Conservation (phyloP, 2,329 filamentous ascomycete species). For the Grosmannia penicillata region DNA sequence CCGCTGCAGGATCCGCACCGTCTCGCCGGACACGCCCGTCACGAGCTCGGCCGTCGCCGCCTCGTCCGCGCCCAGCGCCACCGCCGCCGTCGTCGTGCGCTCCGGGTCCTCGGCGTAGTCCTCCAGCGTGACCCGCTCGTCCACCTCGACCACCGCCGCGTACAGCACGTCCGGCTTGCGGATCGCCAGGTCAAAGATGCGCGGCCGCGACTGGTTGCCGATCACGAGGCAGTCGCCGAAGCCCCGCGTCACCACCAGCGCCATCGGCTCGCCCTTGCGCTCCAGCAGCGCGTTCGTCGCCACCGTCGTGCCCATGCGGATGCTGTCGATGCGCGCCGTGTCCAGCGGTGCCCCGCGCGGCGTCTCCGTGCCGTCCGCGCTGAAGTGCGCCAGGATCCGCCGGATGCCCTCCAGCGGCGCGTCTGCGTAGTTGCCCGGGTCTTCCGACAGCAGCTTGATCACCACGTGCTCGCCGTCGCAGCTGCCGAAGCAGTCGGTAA, state of each 20-base stretch:
- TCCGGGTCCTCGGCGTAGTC: constrained; percentile 3
- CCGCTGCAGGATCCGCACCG: constrained; percentile 39
- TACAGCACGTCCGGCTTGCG: constrained; percentile 6
- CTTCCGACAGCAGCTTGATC: constrained; percentile 54
- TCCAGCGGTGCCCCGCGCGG: constrained; percentile 46
- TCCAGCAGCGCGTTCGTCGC: constrained; percentile 8
- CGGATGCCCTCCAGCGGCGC: constrained; percentile 52
- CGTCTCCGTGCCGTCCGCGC: constrained; percentile 39
- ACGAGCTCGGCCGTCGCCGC: constrained; percentile 19
- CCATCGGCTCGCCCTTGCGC: constrained; percentile 4
- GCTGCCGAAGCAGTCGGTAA: constrained; percentile 79
- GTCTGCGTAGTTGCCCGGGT: constrained; percentile 52
- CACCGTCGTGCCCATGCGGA: constrained; percentile 9
- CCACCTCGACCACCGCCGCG: constrained; percentile 5
- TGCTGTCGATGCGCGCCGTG: constrained; percentile 16
- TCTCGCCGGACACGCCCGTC: constrained; percentile 51
- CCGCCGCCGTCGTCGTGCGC: constrained; percentile 13
- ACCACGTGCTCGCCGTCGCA: constrained; percentile 44
- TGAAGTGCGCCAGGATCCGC: constrained; percentile 24
- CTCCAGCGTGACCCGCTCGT: constrained; percentile 8
- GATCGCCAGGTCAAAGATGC: constrained; percentile 12
- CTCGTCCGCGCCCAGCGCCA: too few relatives aligned
- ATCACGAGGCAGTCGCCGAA: constrained; percentile 5
- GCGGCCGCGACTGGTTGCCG: constrained; percentile 6
- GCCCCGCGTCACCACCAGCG: constrained; percentile 2